A percentile compares a stretch with the other conserved stretches of the same genome.
These are phyloP conservation scores for Fusarium setosum DNA, from an alignment of 2,329 filamentous ascomycete genomes.

Conservation along the genomic window DNA sequence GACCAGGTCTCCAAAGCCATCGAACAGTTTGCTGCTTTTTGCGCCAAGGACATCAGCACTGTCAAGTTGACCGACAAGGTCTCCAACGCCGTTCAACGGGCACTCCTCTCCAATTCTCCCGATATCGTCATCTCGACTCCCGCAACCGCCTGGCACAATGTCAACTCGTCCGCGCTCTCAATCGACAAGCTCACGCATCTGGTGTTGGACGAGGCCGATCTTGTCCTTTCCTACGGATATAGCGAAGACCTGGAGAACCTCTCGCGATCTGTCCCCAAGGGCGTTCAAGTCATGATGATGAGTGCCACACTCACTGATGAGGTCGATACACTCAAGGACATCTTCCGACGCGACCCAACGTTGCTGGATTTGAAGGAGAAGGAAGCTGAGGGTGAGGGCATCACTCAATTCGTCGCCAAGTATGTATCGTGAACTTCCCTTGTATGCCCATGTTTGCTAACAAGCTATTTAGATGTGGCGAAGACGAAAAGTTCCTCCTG, in stretches of 20 bases:
- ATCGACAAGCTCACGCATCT: constrained; percentile 79
- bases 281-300: constrained; percentile 91
- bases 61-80: constrained; percentile 93
- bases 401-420: constrained; percentile 90
- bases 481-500: constrained; percentile 96
- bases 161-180: constrained; percentile 73
- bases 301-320: constrained; percentile 92
- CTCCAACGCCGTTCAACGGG: constrained; percentile 87
- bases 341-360: constrained; percentile 86
- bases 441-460: constrained; percentile 18
- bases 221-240: constrained; percentile 94
- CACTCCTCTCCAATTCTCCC: constrained; percentile 85
- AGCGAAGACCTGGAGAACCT: constrained; percentile 88
- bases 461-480: constrained; percentile 72
- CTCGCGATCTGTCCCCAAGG: constrained; percentile 81
- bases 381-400: constrained; percentile 78
- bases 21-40: constrained; percentile 82
- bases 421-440: constrained; percentile 48
- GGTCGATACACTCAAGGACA: constrained; percentile 83
- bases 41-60: constrained; percentile 82
- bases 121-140: constrained; percentile 94
- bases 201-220: constrained; percentile 93
- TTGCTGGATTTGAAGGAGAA: constrained; percentile 86
- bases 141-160: constrained; percentile 81
- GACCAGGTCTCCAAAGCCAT: constrained; percentile 88